phyloP scores from a whole-genome alignment of 768 basidiomycete species.

The Rhizopogon roseolus region DNA sequence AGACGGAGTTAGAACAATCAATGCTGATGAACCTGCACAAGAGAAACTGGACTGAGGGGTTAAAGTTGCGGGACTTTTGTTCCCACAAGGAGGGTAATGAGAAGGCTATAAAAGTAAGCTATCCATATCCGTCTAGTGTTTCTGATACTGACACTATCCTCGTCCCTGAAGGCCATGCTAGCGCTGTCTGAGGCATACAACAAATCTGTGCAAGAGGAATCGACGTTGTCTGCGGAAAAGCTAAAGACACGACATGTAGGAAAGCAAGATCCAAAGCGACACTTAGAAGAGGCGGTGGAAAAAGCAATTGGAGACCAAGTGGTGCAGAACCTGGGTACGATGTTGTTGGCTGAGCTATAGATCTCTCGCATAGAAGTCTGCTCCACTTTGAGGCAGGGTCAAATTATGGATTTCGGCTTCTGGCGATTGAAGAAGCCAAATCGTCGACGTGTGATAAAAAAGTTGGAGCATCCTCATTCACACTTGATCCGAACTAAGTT shows the following conservation, averaged over 20 bases:
- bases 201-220: conserved; percentile 97
- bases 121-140: conserved; percentile 8
- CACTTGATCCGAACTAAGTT: background rate
- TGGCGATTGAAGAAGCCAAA: background rate
- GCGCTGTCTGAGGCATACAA: conserved; percentile 91
- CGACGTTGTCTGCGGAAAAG: conserved; percentile 89
- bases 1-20: conserved; percentile 95
- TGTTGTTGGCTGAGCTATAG: conserved; percentile 89
- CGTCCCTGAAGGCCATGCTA: conserved; percentile 74
- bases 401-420: background rate
- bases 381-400: background rate
- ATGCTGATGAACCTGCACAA: conserved; percentile 99
- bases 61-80: conserved; percentile 89
- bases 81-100: conserved; percentile 86
- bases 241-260: conserved; percentile 97
- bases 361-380: background rate
- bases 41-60: conserved; percentile 97
- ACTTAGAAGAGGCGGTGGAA: conserved; percentile 95
- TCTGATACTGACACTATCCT: conserved; percentile 13
- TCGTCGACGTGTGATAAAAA: too few species aligned
- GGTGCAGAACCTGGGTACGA: conserved; percentile 91
- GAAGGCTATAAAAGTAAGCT: conserved; percentile 85
- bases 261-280: conserved; percentile 97
- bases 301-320: conserved; percentile 98
- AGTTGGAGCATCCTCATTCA: too few species aligned